These are phyloP conservation scores for Mrakia blollopis DNA, from an alignment of 768 basidiomycete genomes.

Conservation along the genomic window DNA sequence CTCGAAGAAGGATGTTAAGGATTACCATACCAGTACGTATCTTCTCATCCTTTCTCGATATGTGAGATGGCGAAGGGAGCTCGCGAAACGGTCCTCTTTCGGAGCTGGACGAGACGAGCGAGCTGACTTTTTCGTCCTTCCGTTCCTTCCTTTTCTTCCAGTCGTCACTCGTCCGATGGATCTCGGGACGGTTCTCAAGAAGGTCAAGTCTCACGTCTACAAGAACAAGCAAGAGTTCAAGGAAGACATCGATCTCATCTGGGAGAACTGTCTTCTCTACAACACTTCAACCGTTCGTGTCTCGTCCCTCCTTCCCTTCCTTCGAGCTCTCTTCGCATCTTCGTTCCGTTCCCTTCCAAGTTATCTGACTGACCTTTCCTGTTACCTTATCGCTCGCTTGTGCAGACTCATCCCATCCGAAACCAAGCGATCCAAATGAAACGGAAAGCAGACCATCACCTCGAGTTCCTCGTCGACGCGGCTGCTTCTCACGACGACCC, in stretches of 20 bases:
- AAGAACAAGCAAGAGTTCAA: conserved; percentile 91
- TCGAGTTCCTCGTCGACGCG: conserved; percentile 77
- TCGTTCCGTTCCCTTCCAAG: conserved; percentile 41
- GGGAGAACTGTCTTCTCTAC: conserved; percentile 90
- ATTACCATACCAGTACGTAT: conserved; percentile 81
- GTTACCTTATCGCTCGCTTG: not conserved
- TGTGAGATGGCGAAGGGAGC: not conserved
- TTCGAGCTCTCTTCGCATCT: conserved; percentile 58
- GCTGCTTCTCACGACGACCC: conserved; percentile 28
- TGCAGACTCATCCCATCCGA: conserved; percentile 80
- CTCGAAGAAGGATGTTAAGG: conserved; percentile 78
- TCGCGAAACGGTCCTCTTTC: not conserved
- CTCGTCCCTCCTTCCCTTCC: not conserved
- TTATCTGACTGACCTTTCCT: not conserved
- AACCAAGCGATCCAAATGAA: conserved; percentile 73
- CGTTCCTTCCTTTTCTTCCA: conserved; percentile 52
- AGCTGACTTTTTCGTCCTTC: conserved; percentile 24
- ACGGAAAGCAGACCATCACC: conserved; percentile 74
- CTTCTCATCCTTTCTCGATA: not conserved
- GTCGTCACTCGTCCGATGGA: conserved; percentile 97
- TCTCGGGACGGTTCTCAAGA: conserved; percentile 82
- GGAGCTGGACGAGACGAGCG: not conserved
- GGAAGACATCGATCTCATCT: conserved; percentile 90
- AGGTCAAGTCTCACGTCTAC: conserved; percentile 86
- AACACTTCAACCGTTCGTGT: conserved; percentile 80